These are phyloP conservation scores for Botryosphaeria dothidea DNA, from an alignment of 2,329 filamentous ascomycete species.

Conservation along the genomic window DNA sequence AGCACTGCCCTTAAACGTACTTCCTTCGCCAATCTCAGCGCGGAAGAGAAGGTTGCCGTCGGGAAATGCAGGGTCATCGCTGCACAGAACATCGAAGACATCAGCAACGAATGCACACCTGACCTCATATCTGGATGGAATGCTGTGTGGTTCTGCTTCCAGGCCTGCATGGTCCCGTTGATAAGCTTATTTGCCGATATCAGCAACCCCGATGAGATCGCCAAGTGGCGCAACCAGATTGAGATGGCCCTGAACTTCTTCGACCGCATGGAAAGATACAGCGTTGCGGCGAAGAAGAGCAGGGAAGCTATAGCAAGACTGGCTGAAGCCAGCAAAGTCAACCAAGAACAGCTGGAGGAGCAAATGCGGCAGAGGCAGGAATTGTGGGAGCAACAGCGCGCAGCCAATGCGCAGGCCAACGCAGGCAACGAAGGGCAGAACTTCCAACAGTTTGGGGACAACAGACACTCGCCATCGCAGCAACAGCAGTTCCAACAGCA, in stretches of 20 bases:
- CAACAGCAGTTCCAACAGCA: slow-evolving; percentile 15
- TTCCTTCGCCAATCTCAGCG: slow-evolving; percentile 53
- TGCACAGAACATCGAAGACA: slow-evolving; percentile 70
- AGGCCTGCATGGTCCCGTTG: slow-evolving; percentile 76
- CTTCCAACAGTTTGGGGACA: background rate
- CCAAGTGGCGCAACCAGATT: slow-evolving; percentile 44
- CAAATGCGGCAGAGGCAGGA: slow-evolving; percentile 4
- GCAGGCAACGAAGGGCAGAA: background rate
- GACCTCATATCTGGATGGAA: slow-evolving; percentile 81
- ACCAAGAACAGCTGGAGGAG: slow-evolving; percentile 11
- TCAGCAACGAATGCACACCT: slow-evolving; percentile 67
- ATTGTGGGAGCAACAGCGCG: background rate
- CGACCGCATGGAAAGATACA: slow-evolving; percentile 44
- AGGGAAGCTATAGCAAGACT: slow-evolving; percentile 43
- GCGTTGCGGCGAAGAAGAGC: slow-evolving; percentile 47
- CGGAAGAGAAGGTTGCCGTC: slow-evolving; percentile 68
- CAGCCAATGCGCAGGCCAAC: background rate
- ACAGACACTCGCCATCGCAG: background rate
- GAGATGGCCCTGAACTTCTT: slow-evolving; percentile 46
- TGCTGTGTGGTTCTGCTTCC: slow-evolving; percentile 79
- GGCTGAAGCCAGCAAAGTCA: slow-evolving; percentile 41
- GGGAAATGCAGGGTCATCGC: slow-evolving; percentile 70
- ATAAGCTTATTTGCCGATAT: slow-evolving; percentile 72
- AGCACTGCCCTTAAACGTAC: slow-evolving; percentile 58
- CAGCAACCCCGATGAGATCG: slow-evolving; percentile 39